Conservation (phyloP, 768 basidiomycete genomes). For the Mycena rebaudengoi region DNA sequence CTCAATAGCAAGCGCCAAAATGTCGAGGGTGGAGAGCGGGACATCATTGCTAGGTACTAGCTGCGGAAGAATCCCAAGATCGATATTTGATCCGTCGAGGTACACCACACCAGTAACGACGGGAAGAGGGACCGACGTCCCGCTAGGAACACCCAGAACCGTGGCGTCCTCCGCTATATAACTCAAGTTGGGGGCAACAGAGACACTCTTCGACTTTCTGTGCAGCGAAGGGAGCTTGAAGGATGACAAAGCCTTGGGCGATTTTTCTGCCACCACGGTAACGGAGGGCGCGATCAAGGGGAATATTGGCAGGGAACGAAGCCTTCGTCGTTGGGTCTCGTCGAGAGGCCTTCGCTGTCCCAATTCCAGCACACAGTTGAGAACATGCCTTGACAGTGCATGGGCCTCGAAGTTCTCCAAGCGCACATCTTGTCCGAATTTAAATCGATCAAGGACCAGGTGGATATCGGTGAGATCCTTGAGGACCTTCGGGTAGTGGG, state of each 20-base stretch:
- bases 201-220: slow-evolving; percentile 23
- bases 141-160: slow-evolving; percentile 22
- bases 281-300: slow-evolving; percentile 10
- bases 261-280: slow-evolving; percentile 6
- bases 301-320: slow-evolving; percentile 39
- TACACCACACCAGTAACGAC: slow-evolving; percentile 31
- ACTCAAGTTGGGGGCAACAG: background rate
- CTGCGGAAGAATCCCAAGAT: slow-evolving; percentile 31
- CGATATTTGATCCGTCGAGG: slow-evolving; percentile 35
- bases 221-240: slow-evolving; percentile 25
- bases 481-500: slow-evolving; percentile 22
- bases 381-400: slow-evolving; percentile 21
- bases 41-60: slow-evolving; percentile 30
- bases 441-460: slow-evolving; percentile 39
- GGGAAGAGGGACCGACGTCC: slow-evolving; percentile 33
- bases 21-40: slow-evolving; percentile 30
- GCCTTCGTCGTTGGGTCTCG: slow-evolving; percentile 21
- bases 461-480: slow-evolving; percentile 37
- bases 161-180: slow-evolving; percentile 5
- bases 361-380: slow-evolving; percentile 18
- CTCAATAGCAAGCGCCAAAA: slow-evolving; percentile 37
- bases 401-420: slow-evolving; percentile 10
- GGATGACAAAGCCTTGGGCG: slow-evolving; percentile 8
- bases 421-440: slow-evolving; percentile 1
- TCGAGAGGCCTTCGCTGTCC: slow-evolving; percentile 24